phyloP scores from a whole-genome alignment of 805 yeast genomes.

The Candida ficus region DNA sequence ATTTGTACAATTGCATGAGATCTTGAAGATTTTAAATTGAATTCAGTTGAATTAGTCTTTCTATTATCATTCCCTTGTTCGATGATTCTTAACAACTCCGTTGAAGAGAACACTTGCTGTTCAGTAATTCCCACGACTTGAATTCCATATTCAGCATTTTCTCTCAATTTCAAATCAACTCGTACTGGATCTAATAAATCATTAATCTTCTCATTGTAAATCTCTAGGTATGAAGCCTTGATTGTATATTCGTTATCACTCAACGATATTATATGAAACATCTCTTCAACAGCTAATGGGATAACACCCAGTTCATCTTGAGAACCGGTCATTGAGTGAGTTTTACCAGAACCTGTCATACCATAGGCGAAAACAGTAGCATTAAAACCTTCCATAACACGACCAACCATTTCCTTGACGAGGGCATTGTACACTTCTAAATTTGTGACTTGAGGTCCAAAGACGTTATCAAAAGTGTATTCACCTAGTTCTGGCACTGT shows the following conservation, averaged over 20 bases:
- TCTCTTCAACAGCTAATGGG: constrained; percentile 65
- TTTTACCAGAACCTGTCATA: constrained; percentile 95
- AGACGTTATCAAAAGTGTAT: constrained; percentile 77
- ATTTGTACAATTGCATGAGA: constrained; percentile 87
- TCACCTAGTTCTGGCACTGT: constrained; percentile 47
- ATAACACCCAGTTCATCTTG: constrained; percentile 67
- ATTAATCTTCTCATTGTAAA: constrained; percentile 86
- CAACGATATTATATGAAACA: constrained; percentile 38
- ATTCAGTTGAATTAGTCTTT: constrained; percentile 85
- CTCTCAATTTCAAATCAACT: constrained; percentile 68
- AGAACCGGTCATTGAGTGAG: constrained; percentile 81
- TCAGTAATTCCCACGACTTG: constrained; percentile 70
- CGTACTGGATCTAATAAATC: constrained; percentile 51
- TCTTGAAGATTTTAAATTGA: constrained; percentile 79
- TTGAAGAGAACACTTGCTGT: constrained; percentile 47
- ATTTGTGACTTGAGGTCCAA: constrained; percentile 51
- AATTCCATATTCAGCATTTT: constrained; percentile 68
- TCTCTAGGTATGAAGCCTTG: constrained; percentile 74
- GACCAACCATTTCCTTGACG: constrained; percentile 49
- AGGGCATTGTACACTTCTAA: constrained; percentile 51
- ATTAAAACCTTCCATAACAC: constrained; percentile 68
- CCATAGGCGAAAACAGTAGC: constrained; percentile 95
- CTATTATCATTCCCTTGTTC: constrained; percentile 68
- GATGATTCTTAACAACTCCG: constrained; percentile 57
- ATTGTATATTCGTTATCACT: constrained; percentile 37